phyloP scores from a whole-genome alignment of 2,329 filamentous ascomycete genomes.

The Camillea tinctor region DNA sequence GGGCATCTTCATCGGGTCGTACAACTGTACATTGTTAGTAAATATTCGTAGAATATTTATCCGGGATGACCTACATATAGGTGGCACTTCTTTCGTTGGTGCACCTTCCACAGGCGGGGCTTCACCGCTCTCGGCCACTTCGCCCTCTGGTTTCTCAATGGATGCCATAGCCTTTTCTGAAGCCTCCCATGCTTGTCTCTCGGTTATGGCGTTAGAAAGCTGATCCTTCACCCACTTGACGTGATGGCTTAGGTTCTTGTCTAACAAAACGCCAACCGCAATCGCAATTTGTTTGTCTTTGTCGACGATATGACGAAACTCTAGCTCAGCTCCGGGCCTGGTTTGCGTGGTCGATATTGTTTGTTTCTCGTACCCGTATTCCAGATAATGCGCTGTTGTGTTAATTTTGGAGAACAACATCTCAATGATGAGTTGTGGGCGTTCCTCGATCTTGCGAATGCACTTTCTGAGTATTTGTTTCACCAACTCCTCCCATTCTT shows the following conservation, averaged over 20 bases:
- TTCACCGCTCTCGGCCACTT: constrained; percentile 30
- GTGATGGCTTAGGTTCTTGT: constrained; percentile 73
- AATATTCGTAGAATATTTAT: not conserved
- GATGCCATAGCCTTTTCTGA: constrained; percentile 60
- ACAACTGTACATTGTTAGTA: constrained; percentile 48
- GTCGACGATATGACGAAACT: constrained; percentile 72
- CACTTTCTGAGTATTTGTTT: constrained; percentile 81
- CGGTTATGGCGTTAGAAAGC: constrained; percentile 64
- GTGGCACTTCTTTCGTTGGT: constrained; percentile 42
- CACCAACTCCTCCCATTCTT: constrained; percentile 88
- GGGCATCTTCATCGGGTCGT: constrained; percentile 62
- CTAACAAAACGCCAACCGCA: constrained; percentile 74
- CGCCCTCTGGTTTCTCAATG: constrained; percentile 25
- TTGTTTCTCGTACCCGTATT: constrained; percentile 86
- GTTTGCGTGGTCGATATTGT: constrained; percentile 59
- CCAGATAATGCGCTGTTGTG: constrained; percentile 79
- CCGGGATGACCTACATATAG: constrained; percentile 48
- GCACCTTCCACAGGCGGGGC: constrained; percentile 20
- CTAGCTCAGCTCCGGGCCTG: constrained; percentile 74
- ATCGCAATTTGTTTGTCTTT: constrained; percentile 73
- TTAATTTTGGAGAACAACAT: constrained; percentile 93
- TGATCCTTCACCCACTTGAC: constrained; percentile 80
- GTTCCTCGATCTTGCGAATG: constrained; percentile 79
- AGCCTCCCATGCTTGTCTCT: constrained; percentile 76
- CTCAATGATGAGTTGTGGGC: constrained; percentile 83